Percentiles rank a stretch among this genome's conserved stretches.
Conservation (phyloP, 257 asterid genomes). For the Solanum etuberosum region DNA sequence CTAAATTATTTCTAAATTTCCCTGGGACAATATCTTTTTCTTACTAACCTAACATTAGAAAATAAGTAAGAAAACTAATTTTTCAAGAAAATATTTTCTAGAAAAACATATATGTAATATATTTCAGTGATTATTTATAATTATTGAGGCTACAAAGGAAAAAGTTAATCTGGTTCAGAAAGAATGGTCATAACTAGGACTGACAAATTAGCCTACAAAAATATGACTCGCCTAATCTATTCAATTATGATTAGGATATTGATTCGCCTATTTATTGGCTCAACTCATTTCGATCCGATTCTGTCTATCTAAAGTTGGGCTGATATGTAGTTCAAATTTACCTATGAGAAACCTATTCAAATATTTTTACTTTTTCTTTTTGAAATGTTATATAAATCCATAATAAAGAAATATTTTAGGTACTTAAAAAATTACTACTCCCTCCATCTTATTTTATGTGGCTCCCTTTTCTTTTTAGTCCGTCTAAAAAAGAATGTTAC, state of each 20-base stretch:
- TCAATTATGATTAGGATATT: neutral
- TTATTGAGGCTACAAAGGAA: neutral
- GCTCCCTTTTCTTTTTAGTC: neutral
- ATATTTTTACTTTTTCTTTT: neutral
- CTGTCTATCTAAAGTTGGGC: neutral
- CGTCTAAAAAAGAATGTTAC: neutral
- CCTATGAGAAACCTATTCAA: neutral
- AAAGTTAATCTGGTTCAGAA: neutral
- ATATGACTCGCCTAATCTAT: neutral
- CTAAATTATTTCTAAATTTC: neutral
- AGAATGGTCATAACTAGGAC: neutral
- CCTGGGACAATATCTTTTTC: neutral
- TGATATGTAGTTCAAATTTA: neutral
- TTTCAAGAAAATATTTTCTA: neutral
- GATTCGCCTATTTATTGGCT: neutral
- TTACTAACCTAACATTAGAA: neutral
- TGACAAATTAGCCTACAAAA: neutral
- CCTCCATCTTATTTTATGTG: neutral
- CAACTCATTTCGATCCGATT: neutral
- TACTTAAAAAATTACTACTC: neutral
- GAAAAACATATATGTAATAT: neutral
- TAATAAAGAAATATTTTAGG: neutral
- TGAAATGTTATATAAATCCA: neutral
- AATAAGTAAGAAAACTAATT: neutral
- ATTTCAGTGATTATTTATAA: neutral